Evolutionary conservation across 129 eudicot genomes (phyloP), one percentile per base, ranked within the genome.

Genomic region (Centaurea solstitialis): DNA sequence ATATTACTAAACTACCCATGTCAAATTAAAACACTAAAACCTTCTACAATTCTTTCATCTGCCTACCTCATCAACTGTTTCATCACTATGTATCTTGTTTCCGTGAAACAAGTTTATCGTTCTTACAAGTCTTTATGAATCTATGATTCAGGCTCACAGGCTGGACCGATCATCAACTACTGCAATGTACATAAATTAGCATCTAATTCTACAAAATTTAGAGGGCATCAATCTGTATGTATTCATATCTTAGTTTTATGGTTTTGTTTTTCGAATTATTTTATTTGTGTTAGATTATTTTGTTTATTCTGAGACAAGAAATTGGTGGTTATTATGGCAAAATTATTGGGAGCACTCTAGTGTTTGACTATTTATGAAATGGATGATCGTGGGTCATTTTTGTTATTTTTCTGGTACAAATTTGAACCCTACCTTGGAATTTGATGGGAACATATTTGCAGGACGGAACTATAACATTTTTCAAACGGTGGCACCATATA

Each of bases 171-270:
- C 17, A 11, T 26, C 30, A 23, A 64, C 53, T 72, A 73, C 80
- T 73, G 74, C 75, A 43, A 35, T 15, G 80, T 81, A 74, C 61
- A 74, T 81, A 81, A 23, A 50, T 35, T 13, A 61, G 79, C 40
- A 9, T 73, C 59, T 43, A 74, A 67, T 10, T 30, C 37, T 11
- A 40, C 47, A 50, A 64, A 64, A 10, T 40, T 80, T 73, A 24
- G 79, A 41, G 73, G 47, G 23, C 23, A 72, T 62, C 65, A n/a
- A 30, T 15, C 37, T 35, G 3, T 39, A 38, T 70, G 77, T 70
- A 79, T 53, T 50, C 10, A 65, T 73, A 45, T 65, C 66, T 11
- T 73, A 26, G 64, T 24, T 23, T 21, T 12, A 18, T 13, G 11
- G 74, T 74, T 33, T 33, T 22, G 66, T 41, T 78, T 80, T 40